Evolutionary conservation across 495 filamentous ascomycete genomes (phyloP).

Genomic region (Monascus purpureus): DNA sequence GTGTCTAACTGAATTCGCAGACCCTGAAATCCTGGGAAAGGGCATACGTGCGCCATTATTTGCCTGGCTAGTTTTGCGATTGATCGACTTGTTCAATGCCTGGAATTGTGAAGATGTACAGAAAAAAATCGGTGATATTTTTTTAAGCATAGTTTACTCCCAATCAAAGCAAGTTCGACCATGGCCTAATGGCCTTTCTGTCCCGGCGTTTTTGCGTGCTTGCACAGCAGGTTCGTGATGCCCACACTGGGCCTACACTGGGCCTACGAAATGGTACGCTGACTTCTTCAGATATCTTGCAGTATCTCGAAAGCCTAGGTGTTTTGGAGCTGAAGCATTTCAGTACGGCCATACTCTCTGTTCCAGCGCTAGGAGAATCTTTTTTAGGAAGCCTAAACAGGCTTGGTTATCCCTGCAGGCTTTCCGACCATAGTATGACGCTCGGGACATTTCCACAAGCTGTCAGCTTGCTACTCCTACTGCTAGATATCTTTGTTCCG

Average conservation of each 20-base stretch:
- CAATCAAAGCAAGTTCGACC: constrained; percentile 22
- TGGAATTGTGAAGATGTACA: constrained; percentile 13
- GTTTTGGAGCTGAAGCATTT: constrained; percentile 1
- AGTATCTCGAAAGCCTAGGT: constrained; percentile 15
- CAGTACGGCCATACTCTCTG: constrained; percentile 5
- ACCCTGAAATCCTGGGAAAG: constrained; percentile 26
- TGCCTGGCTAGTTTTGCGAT: constrained; percentile 52
- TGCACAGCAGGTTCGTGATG: constrained; percentile 22
- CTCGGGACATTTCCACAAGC: constrained; percentile 15
- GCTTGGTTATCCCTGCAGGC: constrained; percentile 15
- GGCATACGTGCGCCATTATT: constrained; percentile 51
- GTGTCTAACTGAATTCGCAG: constrained; percentile 40
- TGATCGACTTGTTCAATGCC: constrained; percentile 17
- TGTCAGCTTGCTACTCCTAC: constrained; percentile 9
- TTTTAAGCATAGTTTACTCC: constrained; percentile 19
- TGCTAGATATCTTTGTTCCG: constrained; percentile 20
- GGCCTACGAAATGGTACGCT: constrained; percentile 2
- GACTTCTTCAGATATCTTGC: constrained; percentile 22
- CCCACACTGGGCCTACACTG: background rate
- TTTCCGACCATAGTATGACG: constrained; percentile 11
- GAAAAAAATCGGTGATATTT: constrained; percentile 15
- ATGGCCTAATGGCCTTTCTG: constrained; percentile 13
- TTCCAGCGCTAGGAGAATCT: constrained; percentile 16
- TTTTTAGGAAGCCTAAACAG: constrained; percentile 20
- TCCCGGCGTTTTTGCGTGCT: constrained; percentile 20